Evolutionary conservation across 2,329 filamentous ascomycete genomes (phyloP).

Genomic region (Cladophialophora chaetospira): DNA sequence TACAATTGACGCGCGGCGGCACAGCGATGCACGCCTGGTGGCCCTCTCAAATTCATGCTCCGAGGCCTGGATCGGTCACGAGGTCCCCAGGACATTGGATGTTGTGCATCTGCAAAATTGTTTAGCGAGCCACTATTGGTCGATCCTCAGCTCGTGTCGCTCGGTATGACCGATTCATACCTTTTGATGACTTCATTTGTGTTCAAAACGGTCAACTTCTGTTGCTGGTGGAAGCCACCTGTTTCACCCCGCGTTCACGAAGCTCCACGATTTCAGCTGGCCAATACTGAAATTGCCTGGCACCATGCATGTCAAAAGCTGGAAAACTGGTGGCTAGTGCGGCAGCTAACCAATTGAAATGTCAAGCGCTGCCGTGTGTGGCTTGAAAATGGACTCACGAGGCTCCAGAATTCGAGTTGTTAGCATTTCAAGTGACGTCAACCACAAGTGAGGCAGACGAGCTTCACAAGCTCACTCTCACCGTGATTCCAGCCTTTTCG

Average conservation of each 20-base stretch:
- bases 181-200: conserved; percentile 14
- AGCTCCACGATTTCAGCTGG: not conserved
- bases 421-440: not conserved
- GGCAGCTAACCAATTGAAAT: not conserved
- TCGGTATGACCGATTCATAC: not conserved
- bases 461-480: conserved; percentile 2
- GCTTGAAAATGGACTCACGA: not conserved
- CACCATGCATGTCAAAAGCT: no score
- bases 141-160: conserved; percentile 7
- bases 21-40: no score
- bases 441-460: not conserved
- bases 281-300: no score
- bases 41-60: no score
- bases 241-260: not conserved
- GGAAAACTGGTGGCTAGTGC: no score
- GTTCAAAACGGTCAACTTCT: not conserved
- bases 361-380: not conserved
- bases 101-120: not conserved
- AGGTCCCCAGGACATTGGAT: not conserved
- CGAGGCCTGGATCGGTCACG: no score
- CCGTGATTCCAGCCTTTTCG: conserved; percentile 4
- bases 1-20: no score
- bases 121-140: conserved; percentile 7
- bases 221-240: not conserved
- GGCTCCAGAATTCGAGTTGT: not conserved